These are phyloP conservation scores for Aureobasidium uvarum DNA, from an alignment of 2,329 filamentous ascomycete species.

Conservation along the genomic window DNA sequence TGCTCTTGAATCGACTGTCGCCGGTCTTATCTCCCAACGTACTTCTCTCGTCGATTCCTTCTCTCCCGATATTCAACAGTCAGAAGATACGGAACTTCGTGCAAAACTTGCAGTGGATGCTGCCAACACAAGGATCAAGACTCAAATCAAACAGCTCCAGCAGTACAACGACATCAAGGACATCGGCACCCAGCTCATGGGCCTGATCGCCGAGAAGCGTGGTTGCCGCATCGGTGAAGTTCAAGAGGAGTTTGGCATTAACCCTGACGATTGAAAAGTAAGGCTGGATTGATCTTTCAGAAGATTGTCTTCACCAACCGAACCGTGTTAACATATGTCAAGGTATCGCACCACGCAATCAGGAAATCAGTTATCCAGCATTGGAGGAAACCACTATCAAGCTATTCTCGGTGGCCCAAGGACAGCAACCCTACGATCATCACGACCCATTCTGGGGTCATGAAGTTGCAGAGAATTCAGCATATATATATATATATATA, in stretches of 20 bases:
- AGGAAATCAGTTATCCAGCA: neutral
- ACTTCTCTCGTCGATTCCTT: constrained; percentile 39
- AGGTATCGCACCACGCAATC: neutral
- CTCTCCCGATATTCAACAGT: constrained; percentile 28
- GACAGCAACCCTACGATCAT: neutral
- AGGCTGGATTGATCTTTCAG: neutral
- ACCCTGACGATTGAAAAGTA: constrained; percentile 44
- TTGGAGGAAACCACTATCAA: neutral
- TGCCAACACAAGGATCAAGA: constrained; percentile 56
- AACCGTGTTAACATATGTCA: neutral
- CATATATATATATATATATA: too few relatives aligned
- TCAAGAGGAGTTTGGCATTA: constrained; percentile 51
- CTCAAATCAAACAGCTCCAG: constrained; percentile 64
- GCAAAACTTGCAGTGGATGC: constrained; percentile 41
- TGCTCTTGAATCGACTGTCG: constrained; percentile 50
- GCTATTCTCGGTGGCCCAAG: neutral
- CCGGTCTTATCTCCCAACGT: constrained; percentile 48
- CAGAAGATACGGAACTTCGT: neutral
- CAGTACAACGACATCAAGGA: constrained; percentile 71
- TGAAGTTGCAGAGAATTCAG: neutral
- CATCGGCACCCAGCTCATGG: constrained; percentile 63
- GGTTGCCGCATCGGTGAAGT: constrained; percentile 55
- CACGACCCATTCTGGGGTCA: neutral
- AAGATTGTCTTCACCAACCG: neutral
- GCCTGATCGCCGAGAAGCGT: constrained; percentile 64